Conservation (phyloP, 1,284 basidiomycete species). For the Apiotrichum brassicae region DNA sequence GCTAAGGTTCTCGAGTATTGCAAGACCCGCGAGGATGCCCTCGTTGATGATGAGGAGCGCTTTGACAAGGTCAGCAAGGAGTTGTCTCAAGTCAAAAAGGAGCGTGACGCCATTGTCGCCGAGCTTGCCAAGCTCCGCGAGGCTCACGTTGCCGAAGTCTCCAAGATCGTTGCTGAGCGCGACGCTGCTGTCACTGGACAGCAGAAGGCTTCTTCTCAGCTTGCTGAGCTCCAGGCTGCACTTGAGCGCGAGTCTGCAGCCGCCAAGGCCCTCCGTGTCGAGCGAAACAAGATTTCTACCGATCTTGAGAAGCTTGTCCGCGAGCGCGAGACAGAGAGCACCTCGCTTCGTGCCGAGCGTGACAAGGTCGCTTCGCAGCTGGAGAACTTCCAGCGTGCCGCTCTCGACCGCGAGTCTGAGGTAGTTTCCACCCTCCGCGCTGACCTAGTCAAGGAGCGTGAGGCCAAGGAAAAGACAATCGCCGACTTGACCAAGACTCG, state of each 20-base stretch:
- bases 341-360: not conserved
- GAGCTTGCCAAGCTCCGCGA: slow-evolving; percentile 9
- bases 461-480: not conserved
- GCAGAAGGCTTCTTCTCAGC: not conserved
- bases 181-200: not conserved
- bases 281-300: slow-evolving; percentile 6
- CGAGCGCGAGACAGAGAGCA: slow-evolving; percentile 14
- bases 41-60: slow-evolving; percentile 1
- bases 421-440: slow-evolving; percentile 21
- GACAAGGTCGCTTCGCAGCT: slow-evolving; percentile 21
- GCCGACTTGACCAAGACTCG: not conserved
- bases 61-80: slow-evolving; percentile 5
- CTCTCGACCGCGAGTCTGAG: slow-evolving; percentile 24
- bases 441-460: slow-evolving; percentile 15
- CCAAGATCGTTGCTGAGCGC: not conserved
- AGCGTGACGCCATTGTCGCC: not conserved
- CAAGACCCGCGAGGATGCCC: not conserved
- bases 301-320: slow-evolving; percentile 2
- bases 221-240: slow-evolving; percentile 10
- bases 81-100: slow-evolving; percentile 1
- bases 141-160: not conserved
- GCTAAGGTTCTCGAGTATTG: slow-evolving; percentile 24
- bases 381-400: slow-evolving; percentile 26
- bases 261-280: slow-evolving; percentile 13
- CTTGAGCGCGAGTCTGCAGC: slow-evolving; percentile 24